Base-by-base conservation (phyloP, 371 early-diverging fungal genomes). In the Apophysomyces elegans region DNA sequence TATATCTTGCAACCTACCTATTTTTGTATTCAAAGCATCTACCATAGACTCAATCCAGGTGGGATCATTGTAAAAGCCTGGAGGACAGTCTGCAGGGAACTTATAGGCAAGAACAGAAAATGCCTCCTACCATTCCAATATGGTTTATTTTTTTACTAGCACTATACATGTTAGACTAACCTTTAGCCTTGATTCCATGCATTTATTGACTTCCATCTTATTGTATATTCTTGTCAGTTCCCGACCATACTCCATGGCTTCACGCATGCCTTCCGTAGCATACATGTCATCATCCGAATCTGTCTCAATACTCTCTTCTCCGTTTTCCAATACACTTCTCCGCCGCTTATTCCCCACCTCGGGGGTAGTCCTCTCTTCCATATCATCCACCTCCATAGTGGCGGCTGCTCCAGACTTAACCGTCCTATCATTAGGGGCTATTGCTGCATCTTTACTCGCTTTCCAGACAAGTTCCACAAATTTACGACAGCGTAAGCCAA, bases 31-130 rank as follows among this genome's bases (percentile, higher is more conserved):
- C 5, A 60, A 47, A 4, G 83, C 67, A 41, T 84, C 81, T 14
- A 90, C 71, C 39, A 89, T 13, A 13, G 46, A 45, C 32, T 26
- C 47, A 47, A 62, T 16, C 50, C 54, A 50, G 45, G 54, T 35
- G n/a, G 32, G 54, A 35, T 62, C 74, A 59, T 84, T 45, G 13
- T 45, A 45, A 16, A 45, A 80, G 0, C 81, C 65, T 4, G 86
- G 72, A 18, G 87, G 81, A 63, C 80, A 81, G 37, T 80, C 67
- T 11, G 63, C 65, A 1, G 87, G 83, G 45, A 90, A 83, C 1
- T 81, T 68, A 64, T 95, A 94, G 0, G 94, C 94, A 36, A 93
- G 66, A 35, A 93, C 76, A 16, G 93, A 86, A 70, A 93, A 93
- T 5, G 88, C 79, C 32, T 62, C 66, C 65, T 37, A 47, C 54